phyloP scores from a whole-genome alignment of 192 early-diverging fungal genomes.

The Coemansia sp. region DNA sequence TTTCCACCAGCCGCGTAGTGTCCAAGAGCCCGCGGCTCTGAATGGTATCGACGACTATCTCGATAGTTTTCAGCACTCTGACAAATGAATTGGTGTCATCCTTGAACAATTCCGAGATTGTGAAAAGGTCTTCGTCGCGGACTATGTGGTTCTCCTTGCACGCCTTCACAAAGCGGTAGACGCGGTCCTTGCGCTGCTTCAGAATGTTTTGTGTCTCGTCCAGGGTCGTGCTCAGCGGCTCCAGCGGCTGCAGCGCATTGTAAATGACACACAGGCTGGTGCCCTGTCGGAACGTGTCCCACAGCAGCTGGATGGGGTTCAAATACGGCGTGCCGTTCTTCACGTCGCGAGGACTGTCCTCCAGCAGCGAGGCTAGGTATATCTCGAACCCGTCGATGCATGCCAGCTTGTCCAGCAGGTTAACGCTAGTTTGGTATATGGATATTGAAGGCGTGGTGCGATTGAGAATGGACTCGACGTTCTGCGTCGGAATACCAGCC shows the following conservation, averaged over 20 bases:
- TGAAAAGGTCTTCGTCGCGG: conserved; percentile 79
- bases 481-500: conserved; percentile 46
- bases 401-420: conserved; percentile 70
- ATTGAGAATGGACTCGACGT: conserved; percentile 53
- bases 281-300: conserved; percentile 73
- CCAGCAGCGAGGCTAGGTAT: conserved; percentile 59
- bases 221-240: conserved; percentile 62
- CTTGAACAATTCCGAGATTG: conserved; percentile 85
- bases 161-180: conserved; percentile 88
- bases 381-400: conserved; percentile 70
- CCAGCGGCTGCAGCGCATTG: conserved; percentile 68
- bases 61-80: conserved; percentile 90
- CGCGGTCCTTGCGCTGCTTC: conserved; percentile 80
- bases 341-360: conserved; percentile 35
- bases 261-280: conserved; percentile 70
- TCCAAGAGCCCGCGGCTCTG: conserved; percentile 60
- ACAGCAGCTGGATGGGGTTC: conserved; percentile 75
- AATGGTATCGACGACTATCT: conserved; percentile 75
- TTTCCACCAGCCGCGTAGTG: conserved; percentile 31
- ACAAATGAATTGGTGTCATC: conserved; percentile 98
- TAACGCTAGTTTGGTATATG: conserved; percentile 73
- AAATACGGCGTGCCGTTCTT: conserved; percentile 46
- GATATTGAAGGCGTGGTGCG: conserved; percentile 58
- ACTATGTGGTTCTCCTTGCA: conserved; percentile 79
- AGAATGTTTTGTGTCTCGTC: conserved; percentile 58